A percentile compares a stretch with the other conserved stretches of the same genome.
phyloP scores from a whole-genome alignment of 1,139 yeast species.

The Nakaseomyces kungkrabaensis region DNA sequence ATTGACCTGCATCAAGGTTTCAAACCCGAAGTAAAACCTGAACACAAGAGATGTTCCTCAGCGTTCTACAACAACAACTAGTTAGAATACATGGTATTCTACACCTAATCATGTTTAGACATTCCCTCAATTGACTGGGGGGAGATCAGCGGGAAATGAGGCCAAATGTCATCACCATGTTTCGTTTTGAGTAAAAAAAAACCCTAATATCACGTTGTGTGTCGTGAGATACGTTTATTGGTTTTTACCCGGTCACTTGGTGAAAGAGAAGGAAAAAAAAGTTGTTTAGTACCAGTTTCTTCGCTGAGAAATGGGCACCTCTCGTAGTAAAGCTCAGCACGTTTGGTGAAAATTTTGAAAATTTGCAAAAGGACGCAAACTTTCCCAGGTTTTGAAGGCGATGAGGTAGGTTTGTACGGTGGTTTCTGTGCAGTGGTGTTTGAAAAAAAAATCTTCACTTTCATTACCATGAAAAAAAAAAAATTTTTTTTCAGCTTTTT shows the following conservation, averaged over 20 bases:
- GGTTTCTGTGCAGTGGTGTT: neutral
- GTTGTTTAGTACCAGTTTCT: neutral
- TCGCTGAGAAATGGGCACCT: neutral
- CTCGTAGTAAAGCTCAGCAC: constrained; percentile 20
- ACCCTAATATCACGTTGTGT: too few relatives aligned
- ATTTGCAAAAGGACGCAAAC: constrained; percentile 6
- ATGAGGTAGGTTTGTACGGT: neutral
- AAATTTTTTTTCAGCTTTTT: neutral
- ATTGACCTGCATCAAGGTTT: too few relatives aligned
- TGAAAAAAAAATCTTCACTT: neutral
- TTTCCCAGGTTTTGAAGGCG: constrained; percentile 1
- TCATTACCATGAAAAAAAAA: neutral
- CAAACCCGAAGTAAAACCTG: too few relatives aligned
- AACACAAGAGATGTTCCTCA: too few relatives aligned
- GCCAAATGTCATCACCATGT: too few relatives aligned
- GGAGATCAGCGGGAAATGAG: too few relatives aligned
- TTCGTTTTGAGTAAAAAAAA: too few relatives aligned
- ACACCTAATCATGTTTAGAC: too few relatives aligned
- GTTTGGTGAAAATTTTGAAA: constrained; percentile 14
- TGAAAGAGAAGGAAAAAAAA: neutral
- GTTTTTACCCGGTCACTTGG: neutral
- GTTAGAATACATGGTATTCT: too few relatives aligned
- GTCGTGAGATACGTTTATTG: too few relatives aligned
- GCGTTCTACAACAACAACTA: too few relatives aligned
- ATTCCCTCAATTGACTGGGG: too few relatives aligned